Evolutionary conservation across 1,284 basidiomycete species (phyloP).

Genomic region (Cryptococcus hybrid): DNA sequence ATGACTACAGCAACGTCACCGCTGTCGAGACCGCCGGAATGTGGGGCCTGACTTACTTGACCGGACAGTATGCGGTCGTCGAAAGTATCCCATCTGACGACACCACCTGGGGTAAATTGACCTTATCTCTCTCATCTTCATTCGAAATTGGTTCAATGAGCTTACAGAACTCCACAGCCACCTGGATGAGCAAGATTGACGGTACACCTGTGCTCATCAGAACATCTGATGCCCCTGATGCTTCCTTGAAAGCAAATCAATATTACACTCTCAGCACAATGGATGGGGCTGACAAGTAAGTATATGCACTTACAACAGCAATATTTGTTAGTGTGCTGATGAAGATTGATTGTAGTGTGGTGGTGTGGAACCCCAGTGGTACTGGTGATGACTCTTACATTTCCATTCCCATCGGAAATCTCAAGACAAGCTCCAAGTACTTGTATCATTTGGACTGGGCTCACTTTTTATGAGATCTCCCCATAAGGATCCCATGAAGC

Average conservation of each 20-base stretch:
- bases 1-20: not conserved
- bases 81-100: not conserved
- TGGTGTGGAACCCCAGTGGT: too few relatives aligned
- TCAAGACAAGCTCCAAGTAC: too few relatives aligned
- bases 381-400: too few relatives aligned
- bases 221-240: not conserved
- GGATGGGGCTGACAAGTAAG: not conserved
- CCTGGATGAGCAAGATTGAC: not conserved
- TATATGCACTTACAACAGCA: too few relatives aligned
- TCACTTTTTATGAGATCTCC: too few relatives aligned
- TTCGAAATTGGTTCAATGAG: not conserved
- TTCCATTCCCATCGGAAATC: too few relatives aligned
- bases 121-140: too few relatives aligned
- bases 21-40: not conserved
- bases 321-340: too few relatives aligned
- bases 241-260: not conserved
- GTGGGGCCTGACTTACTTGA: not conserved
- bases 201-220: not conserved
- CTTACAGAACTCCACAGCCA: not conserved
- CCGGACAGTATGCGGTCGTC: not conserved
- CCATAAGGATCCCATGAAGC: too few relatives aligned
- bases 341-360: too few relatives aligned
- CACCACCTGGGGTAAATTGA: not conserved
- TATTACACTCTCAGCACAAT: not conserved
- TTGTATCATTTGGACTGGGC: too few relatives aligned